Percentiles rank a stretch among this genome's conserved stretches.
These are phyloP conservation scores for Thermothelomyces thermophilus DNA, from an alignment of 2,329 filamentous ascomycete genomes.

Conservation along the genomic window DNA sequence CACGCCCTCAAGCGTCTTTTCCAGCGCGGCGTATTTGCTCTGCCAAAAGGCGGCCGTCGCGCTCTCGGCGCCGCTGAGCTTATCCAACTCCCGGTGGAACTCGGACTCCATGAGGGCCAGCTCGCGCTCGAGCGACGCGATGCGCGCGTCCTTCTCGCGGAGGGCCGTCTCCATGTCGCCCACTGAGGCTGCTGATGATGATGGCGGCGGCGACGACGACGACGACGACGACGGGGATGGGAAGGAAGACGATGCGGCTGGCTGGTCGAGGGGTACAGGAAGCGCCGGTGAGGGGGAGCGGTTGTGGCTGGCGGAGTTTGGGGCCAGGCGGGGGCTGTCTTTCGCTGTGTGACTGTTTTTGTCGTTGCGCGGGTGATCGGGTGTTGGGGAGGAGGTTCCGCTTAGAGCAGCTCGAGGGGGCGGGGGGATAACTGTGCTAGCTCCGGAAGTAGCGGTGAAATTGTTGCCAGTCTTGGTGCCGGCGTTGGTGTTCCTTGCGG, in stretches of 20 bases:
- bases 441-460: too few relatives aligned
- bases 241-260: slow-evolving; percentile 20
- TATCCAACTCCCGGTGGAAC: slow-evolving; percentile 48
- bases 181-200: slow-evolving; percentile 10
- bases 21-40: slow-evolving; percentile 45
- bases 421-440: slow-evolving; percentile 31
- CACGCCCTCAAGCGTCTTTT: slow-evolving; percentile 39
- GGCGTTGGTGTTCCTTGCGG: not conserved
- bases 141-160: slow-evolving; percentile 45
- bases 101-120: slow-evolving; percentile 46
- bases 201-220: slow-evolving; percentile 19
- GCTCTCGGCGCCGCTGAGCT: slow-evolving; percentile 47
- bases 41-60: slow-evolving; percentile 54
- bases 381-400: slow-evolving; percentile 29
- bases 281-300: slow-evolving; percentile 20
- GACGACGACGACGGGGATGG: slow-evolving; percentile 21
- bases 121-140: slow-evolving; percentile 47
- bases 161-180: slow-evolving; percentile 24
- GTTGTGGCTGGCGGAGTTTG: slow-evolving; percentile 22
- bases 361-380: slow-evolving; percentile 24
- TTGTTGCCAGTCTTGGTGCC: not conserved
- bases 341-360: not conserved
- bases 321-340: slow-evolving; percentile 28
- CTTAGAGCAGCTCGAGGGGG: slow-evolving; percentile 37
- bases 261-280: slow-evolving; percentile 20